Percentiles rank a stretch among this genome's conserved stretches.
Conservation (phyloP, 768 basidiomycete genomes). For the Calocera cornea region DNA sequence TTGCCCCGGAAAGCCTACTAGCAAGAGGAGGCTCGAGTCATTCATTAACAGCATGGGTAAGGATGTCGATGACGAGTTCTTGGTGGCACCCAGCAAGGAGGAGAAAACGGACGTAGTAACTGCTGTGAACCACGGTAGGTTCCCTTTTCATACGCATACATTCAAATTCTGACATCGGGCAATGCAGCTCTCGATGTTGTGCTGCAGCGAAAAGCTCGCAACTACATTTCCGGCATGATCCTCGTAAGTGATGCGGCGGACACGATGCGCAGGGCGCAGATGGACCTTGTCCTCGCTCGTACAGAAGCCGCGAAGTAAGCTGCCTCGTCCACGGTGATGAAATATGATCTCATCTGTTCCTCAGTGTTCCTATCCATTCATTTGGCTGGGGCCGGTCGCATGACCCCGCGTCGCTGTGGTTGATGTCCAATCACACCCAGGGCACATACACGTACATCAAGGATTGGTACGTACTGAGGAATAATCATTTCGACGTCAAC, state of each 20-base stretch:
- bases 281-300: constrained; percentile 94
- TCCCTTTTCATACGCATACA: neutral
- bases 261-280: constrained; percentile 83
- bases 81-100: constrained; percentile 65
- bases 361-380: constrained; percentile 78
- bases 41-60: constrained; percentile 60
- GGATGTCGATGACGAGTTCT: constrained; percentile 35
- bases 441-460: constrained; percentile 97
- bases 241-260: constrained; percentile 89
- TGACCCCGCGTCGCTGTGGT: constrained; percentile 94
- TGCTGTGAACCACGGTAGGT: constrained; percentile 85
- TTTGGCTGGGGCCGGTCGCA: constrained; percentile 95
- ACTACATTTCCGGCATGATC: constrained; percentile 80
- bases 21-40: constrained; percentile 52
- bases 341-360: neutral
- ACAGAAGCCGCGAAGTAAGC: constrained; percentile 78
- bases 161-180: neutral
- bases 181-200: constrained; percentile 74
- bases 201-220: constrained; percentile 83
- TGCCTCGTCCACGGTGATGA: neutral
- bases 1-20: constrained; percentile 50
- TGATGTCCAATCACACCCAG: constrained; percentile 94
- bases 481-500: neutral
- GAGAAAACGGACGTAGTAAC: constrained; percentile 97
- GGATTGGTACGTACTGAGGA: constrained; percentile 47